A percentile compares a stretch with the other conserved stretches of the same genome.
These are phyloP conservation scores for Penstemon davidsonii DNA, from an alignment of 257 asterid species.

Conservation along the genomic window DNA sequence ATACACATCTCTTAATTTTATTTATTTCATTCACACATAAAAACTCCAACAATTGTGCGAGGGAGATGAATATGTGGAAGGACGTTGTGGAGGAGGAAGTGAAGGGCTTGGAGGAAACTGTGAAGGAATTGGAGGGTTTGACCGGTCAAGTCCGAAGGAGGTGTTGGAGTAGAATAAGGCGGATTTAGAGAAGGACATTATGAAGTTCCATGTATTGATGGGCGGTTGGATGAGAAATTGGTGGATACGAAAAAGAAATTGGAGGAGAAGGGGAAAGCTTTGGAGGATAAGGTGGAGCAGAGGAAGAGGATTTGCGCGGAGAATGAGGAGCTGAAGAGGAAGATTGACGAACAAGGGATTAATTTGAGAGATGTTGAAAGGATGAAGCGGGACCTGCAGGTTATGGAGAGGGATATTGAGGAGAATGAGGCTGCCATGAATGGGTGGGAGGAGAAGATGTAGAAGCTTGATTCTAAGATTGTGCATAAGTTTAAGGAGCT, in stretches of 20 bases:
- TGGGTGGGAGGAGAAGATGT: constrained; percentile 86
- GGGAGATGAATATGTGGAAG: constrained; percentile 53
- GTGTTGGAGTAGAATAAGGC: constrained; percentile 67
- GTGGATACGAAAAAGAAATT: constrained; percentile 47
- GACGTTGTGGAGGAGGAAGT: constrained; percentile 48
- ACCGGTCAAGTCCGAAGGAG: constrained; percentile 67
- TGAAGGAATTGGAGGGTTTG: constrained; percentile 47
- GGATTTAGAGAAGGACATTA: constrained; percentile 65
- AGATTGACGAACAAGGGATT: constrained; percentile 82
- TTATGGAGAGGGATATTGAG: constrained; percentile 69
- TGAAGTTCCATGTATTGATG: constrained; percentile 65
- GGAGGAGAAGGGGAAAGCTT: constrained; percentile 65
- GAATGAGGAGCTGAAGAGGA: constrained; percentile 84
- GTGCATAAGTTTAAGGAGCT: constrained; percentile 75
- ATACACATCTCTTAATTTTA: no score
- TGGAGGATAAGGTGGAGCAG: constrained; percentile 65
- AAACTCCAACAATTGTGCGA: no score
- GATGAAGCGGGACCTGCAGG: constrained; percentile 83
- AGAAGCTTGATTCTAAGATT: constrained; percentile 75
- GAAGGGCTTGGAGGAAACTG: constrained; percentile 46
- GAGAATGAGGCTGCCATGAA: constrained; percentile 67
- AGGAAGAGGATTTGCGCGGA: constrained; percentile 66
- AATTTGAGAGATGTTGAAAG: constrained; percentile 90
- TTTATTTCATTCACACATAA: no score
- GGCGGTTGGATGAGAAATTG: constrained; percentile 48